Conservation (phyloP, 176 grass and related monocot genomes). For the Oryza brachyantha region DNA sequence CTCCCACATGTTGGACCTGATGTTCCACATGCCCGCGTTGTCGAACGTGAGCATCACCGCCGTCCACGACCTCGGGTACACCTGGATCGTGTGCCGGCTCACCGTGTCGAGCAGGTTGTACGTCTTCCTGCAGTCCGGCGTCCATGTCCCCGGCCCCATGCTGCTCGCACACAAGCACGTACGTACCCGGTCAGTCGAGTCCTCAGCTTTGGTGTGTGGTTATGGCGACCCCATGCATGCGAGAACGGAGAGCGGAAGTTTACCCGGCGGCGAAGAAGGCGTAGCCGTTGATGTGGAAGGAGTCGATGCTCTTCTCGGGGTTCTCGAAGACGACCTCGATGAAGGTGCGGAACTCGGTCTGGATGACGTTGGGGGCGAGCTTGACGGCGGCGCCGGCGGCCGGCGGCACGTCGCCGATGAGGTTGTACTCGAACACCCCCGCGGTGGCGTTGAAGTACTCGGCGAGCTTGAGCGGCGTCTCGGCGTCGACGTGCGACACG, state of each 20-base stretch:
- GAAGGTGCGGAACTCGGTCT: slow-evolving; percentile 66
- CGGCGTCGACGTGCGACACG: slow-evolving; percentile 63
- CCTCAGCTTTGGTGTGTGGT: no score
- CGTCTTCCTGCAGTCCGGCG: slow-evolving; percentile 23
- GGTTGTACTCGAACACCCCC: slow-evolving; percentile 75
- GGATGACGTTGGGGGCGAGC: slow-evolving; percentile 63
- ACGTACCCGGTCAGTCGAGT: not conserved
- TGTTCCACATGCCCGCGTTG: slow-evolving; percentile 95
- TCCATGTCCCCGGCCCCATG: slow-evolving; percentile 81
- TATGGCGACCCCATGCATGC: no score
- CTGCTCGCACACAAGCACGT: slow-evolving; percentile 20
- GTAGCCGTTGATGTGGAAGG: slow-evolving; percentile 79
- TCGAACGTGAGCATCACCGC: slow-evolving; percentile 93
- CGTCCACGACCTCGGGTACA: slow-evolving; percentile 94
- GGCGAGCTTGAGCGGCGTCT: slow-evolving; percentile 84
- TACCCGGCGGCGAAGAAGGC: slow-evolving; percentile 91
- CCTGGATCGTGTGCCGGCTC: slow-evolving; percentile 90
- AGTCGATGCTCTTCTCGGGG: slow-evolving; percentile 73
- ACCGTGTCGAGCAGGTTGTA: slow-evolving; percentile 95
- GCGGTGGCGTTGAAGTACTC: slow-evolving; percentile 78
- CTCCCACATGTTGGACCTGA: slow-evolving; percentile 78
- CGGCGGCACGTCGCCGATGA: slow-evolving; percentile 64
- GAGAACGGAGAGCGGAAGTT: no score
- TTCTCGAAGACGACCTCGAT: slow-evolving; percentile 91
- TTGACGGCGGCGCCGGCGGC: not conserved